These are phyloP conservation scores for Mycena rosella DNA, from an alignment of 768 basidiomycete genomes.

Conservation along the genomic window DNA sequence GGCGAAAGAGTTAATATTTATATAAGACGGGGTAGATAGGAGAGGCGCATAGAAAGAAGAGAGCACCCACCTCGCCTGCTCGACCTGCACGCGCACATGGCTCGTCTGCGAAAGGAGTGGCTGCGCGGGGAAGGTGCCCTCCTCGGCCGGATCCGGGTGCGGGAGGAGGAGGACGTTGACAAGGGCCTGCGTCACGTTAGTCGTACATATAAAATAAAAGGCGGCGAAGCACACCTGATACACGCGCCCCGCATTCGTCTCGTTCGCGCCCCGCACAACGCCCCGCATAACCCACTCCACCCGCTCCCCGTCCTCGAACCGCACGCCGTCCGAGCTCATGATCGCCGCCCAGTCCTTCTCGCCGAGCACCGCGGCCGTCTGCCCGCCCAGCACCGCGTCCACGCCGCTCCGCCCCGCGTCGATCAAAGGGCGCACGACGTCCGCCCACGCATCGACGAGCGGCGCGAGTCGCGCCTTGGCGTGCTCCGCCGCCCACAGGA, in stretches of 20 bases:
- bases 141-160: constrained; percentile 70
- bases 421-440: constrained; percentile 76
- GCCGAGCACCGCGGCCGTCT: constrained; percentile 75
- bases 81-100: constrained; percentile 77
- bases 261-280: constrained; percentile 70
- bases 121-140: constrained; percentile 28
- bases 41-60: not conserved
- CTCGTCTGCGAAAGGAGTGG: constrained; percentile 81
- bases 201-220: too few relatives aligned
- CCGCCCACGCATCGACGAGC: constrained; percentile 80
- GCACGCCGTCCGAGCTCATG: constrained; percentile 77
- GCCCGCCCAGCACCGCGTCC: constrained; percentile 70
- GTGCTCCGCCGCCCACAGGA: constrained; percentile 76
- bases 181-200: too few relatives aligned
- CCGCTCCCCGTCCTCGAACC: constrained; percentile 83
- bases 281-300: constrained; percentile 83
- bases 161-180: constrained; percentile 76
- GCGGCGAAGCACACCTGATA: constrained; percentile 84
- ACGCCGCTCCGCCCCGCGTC: constrained; percentile 69
- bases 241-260: constrained; percentile 71
- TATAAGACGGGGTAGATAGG: not conserved
- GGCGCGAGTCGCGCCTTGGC: constrained; percentile 67
- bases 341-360: constrained; percentile 80
- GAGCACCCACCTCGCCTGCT: constrained; percentile 61
- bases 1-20: not conserved